Evolutionary conservation across 805 yeast species (phyloP).

Genomic region (Zygosaccharomyces siamensis): DNA sequence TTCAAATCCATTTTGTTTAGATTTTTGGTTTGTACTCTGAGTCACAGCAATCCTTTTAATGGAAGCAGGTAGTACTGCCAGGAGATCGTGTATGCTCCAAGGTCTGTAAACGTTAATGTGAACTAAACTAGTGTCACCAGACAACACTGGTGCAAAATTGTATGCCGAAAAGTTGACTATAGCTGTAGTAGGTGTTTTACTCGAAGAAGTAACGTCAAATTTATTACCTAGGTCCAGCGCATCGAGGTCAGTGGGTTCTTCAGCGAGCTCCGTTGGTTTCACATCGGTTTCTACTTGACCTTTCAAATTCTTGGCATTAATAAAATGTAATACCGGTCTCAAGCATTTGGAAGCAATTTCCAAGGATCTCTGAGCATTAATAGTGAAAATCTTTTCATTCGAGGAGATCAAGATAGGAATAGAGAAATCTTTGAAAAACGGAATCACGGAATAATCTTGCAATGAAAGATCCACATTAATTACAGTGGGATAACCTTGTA

Average conservation of each 20-base stretch:
- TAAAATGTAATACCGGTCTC: constrained; percentile 71
- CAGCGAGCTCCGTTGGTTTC: constrained; percentile 16
- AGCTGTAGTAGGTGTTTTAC: constrained; percentile 45
- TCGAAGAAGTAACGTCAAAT: constrained; percentile 26
- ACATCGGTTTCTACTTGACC: constrained; percentile 17
- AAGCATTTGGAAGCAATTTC: constrained; percentile 45
- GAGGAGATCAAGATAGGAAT: constrained; percentile 66
- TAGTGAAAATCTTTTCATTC: constrained; percentile 47
- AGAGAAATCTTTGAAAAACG: constrained; percentile 70
- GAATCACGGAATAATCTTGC: constrained; percentile 61
- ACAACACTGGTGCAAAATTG: constrained; percentile 40
- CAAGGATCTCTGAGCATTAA: constrained; percentile 54
- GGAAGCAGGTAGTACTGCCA: constrained; percentile 48
- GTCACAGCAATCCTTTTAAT: constrained; percentile 58
- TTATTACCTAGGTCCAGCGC: constrained; percentile 32
- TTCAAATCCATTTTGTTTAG: constrained; percentile 45
- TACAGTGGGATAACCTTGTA: constrained; percentile 44
- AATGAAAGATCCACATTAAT: constrained; percentile 54
- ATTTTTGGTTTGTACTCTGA: constrained; percentile 45
- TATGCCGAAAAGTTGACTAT: constrained; percentile 63
- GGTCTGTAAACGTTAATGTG: constrained; percentile 69
- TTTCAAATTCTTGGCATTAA: constrained; percentile 22
- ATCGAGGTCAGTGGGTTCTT: constrained; percentile 25
- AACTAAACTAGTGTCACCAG: constrained; percentile 38
- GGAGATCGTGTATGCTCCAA: constrained; percentile 51